Base-by-base conservation (phyloP, 1,139 yeast genomes). In the Wickerhamiella infanticola region DNA sequence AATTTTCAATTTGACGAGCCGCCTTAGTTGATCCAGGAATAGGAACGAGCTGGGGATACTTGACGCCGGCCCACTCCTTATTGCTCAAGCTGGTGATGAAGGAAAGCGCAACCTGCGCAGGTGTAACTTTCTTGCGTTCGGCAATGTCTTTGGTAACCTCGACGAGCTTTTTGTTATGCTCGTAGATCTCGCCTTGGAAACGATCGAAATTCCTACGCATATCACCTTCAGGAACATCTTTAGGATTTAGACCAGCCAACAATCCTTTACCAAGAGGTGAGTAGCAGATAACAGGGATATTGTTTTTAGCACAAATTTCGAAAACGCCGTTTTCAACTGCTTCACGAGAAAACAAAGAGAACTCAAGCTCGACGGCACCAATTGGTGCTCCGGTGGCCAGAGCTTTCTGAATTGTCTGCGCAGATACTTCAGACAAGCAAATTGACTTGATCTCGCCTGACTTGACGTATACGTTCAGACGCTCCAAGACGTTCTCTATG, bases 241-340 rank as follows among this genome's bases (percentile, higher is more conserved):
- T 8, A 24, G 75, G 72, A 41, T 77, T 58, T 46, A 70, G 72
- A 47, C 90, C 93, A 5, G 93, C 79, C 49, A 85, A 70, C 48
- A 77, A 63, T 1, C 95, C 95, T 56, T 82, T 70, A n/a, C 85
- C 79, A 50, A 85, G 68, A 39, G 95, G 95, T 27, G 94, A 80
- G 63, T 85, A 84, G 27, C 88, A 84, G 50, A 81, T 65, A 37
- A 83, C 66, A 6, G 90, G 81, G 47, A 84, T 71, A n/a, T 66
- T 67, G 37, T 73, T 66, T 49, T 77, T 79, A n/a, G 63, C 66
- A 50, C 75, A 70, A 3, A 67, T 62, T 13, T 68, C 70, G 50
- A 79, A 72, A 24, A 80, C 70, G 1, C 88, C 94, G 55, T 80
- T 75, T 7, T 63, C 51, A 38, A 76, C 58, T 35, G 79, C 71